Percentiles rank a stretch among this genome's conserved stretches.
phyloP scores from a whole-genome alignment of 2,329 filamentous ascomycete genomes.

The Fusarium ramigenum region DNA sequence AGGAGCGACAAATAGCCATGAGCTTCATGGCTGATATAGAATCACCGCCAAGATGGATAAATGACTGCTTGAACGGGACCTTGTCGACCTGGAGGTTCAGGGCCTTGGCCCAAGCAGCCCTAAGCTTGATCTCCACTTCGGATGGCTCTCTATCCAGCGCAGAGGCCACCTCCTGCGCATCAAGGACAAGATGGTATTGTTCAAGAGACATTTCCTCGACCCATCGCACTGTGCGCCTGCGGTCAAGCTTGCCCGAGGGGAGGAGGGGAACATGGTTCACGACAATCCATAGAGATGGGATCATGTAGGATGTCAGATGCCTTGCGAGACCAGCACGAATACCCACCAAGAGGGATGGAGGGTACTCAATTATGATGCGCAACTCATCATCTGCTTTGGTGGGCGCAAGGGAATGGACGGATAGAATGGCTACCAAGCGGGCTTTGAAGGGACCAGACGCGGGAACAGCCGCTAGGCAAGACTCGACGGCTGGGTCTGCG shows the following conservation, averaged over 20 bases:
- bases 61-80: conserved; percentile 28
- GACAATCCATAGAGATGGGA: conserved; percentile 28
- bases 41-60: conserved; percentile 32
- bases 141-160: conserved; percentile 17
- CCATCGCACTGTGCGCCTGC: neutral
- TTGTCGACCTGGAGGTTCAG: conserved; percentile 1
- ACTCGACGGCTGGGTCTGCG: conserved; percentile 5
- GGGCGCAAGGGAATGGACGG: neutral
- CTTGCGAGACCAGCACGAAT: conserved; percentile 12
- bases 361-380: neutral
- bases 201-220: conserved; percentile 12
- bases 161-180: conserved; percentile 11
- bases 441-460: conserved; percentile 5
- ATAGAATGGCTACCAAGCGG: conserved; percentile 22
- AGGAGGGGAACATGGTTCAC: conserved; percentile 14
- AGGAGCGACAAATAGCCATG: conserved; percentile 31
- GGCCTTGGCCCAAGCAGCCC: conserved; percentile 20
- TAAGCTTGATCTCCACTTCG: conserved; percentile 5
- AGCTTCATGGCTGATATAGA: conserved; percentile 38
- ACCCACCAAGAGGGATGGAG: neutral
- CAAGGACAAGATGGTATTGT: conserved; percentile 1
- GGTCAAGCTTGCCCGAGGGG: conserved; percentile 31
- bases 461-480: conserved; percentile 18
- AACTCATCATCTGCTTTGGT: neutral
- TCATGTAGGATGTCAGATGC: conserved; percentile 28